Conservation (phyloP, 176 grass and related monocot species). For the Carex cristatella region DNA sequence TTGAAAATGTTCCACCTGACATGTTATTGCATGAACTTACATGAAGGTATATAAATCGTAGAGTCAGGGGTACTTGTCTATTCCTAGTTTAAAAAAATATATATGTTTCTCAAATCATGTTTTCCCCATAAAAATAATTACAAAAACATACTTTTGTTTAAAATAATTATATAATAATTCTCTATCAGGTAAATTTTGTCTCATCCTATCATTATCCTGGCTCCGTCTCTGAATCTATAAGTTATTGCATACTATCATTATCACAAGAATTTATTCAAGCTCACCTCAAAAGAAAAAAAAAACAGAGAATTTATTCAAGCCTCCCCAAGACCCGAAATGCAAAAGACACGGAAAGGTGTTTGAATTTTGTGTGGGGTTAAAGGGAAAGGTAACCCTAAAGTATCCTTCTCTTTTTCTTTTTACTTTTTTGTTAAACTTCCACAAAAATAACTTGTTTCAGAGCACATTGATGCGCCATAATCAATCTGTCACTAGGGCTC, state of each 20-base stretch:
- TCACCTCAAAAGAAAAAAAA: no score
- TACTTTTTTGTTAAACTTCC: not conserved
- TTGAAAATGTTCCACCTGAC: not conserved
- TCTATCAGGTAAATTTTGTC: no score
- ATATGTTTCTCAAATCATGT: no score
- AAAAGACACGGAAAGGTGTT: not conserved
- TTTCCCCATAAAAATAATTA: no score
- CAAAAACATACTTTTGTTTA: no score
- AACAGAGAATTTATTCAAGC: not conserved
- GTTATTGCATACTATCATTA: not conserved
- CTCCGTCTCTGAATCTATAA: no score
- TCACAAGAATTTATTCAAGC: not conserved
- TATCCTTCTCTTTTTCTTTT: not conserved
- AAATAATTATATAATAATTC: no score
- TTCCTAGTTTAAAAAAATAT: no score
- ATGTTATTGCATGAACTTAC: not conserved
- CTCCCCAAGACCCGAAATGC: not conserved
- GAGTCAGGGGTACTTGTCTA: no score
- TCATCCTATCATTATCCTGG: no score
- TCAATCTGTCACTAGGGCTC: not conserved
- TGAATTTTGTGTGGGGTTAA: no score
- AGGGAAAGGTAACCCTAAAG: not conserved
- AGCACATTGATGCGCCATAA: not conserved
- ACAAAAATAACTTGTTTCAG: not conserved
- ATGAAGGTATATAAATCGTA: not conserved